Evolutionary conservation across 1,284 basidiomycete species (phyloP), one percentile per base, ranked within the genome.

Genomic region (Ganoderma multipileum): DNA sequence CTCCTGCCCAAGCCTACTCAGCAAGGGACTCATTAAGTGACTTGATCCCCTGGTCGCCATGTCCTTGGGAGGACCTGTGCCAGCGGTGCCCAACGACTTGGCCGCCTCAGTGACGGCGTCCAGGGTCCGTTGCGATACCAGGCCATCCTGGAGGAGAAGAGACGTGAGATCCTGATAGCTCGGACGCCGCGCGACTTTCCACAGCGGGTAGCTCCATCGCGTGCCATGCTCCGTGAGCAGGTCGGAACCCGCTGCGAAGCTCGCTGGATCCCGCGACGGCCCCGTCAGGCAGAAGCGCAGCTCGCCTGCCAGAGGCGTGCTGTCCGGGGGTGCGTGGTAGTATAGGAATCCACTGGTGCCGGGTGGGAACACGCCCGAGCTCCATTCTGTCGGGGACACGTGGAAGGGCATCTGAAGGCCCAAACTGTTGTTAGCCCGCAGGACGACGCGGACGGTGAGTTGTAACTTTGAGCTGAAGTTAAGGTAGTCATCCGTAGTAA

Each of bases 401-500:
- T 33, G 33, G 33, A 33, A 5, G 1, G 3, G 33, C 8, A 33
- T 33, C 33, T 33, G 33, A 33, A 33, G 33, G 33, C 33, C 33
- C 33, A 8, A 8, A 33, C 33, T 8, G 33, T 33, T 8, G 33
- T 33, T 33, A 8, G 33, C 3, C 33, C 33, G 8, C 33, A 33
- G 33, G 33, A 33, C 33, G 33, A 33, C 33, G 33, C 33, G 33
- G 33, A 33, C 3, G 33, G 8, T 8, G 33, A 8, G 33, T 33
- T 33, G 33, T 8, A 11, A 5, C 12, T 68, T 54, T 28, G 73
- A 58, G 47, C 77, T 73, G 63, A 55, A 16, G 52, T 76, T 76
- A 3, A 60, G 14, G 18, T 38, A 69, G 64, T 77, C 80, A 14
- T 74, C 78, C 8, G 81, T 71, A 28, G 61, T 63, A 3, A 80